Base-by-base conservation (phyloP, 1,139 yeast genomes). In the Geotrichum carabidarum region DNA sequence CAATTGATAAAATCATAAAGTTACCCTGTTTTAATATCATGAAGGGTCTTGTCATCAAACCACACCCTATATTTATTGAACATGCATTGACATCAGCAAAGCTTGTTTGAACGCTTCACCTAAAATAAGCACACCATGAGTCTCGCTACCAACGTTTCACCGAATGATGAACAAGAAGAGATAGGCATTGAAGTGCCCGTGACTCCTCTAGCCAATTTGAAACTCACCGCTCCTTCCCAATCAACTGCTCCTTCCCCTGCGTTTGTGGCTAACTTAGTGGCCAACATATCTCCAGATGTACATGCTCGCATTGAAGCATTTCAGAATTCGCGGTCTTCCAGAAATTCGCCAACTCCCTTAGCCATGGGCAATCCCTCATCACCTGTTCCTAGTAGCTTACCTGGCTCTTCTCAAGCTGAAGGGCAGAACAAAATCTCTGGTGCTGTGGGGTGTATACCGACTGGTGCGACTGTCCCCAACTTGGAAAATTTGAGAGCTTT, bases 271-370 rank as follows among this genome's bases (percentile, higher is more conserved):
- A 53, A 48, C 38, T 41, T 55, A 9, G 48, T 57, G 49, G 59
- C 59, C 17, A 64, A 62, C 56, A 71, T 74, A 53, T 84, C 68
- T 1, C 82, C 87, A 12, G 88, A 83, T 60, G 77, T 85, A 54
- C 93, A 85, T 68, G 94, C 93, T 1, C 74, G 89, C 60, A 75
- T 86, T 50, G 71, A 84, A 69, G 91, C 91, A 0, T 84, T 85
- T 62, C 93, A 85, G 65, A 50, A 55, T 14, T 40, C 56, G 30
- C 57, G 61, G 14, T 42, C 32, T 22, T 37, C 54, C n/a, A 50
- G 9, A 41, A 15, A 42, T 15, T 34, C 48, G 22, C 30, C 42
- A 1, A 9, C 45, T 18, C 15, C 31, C 17, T 35, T 42, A 11
- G 11, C 48, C 17, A 34, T 34, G 7, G 30, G 22, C 8, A 37